A percentile compares a stretch with the other conserved stretches of the same genome.
Evolutionary conservation across 2,329 filamentous ascomycete genomes (phyloP).

Genomic region (Hansfordia pulvinata): DNA sequence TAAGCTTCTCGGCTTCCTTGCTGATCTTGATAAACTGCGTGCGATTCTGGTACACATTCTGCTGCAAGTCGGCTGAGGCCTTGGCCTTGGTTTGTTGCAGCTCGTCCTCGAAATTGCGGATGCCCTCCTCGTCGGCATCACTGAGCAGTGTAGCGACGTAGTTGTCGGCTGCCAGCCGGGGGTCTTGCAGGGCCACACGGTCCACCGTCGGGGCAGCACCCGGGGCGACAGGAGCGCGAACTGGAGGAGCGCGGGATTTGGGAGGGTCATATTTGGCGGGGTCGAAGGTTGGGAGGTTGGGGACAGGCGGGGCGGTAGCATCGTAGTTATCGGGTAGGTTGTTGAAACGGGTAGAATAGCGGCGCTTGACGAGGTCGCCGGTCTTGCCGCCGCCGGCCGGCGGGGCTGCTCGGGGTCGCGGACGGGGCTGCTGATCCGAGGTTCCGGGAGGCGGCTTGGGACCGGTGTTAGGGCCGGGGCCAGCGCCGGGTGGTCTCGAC

Average conservation of each 20-base stretch:
- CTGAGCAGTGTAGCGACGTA: slow-evolving; percentile 63
- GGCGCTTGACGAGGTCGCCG: slow-evolving; percentile 78
- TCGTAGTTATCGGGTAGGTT: slow-evolving; percentile 58
- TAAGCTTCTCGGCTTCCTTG: slow-evolving; percentile 96
- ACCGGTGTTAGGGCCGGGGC: no score
- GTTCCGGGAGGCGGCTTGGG: no score
- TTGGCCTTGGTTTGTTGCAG: slow-evolving; percentile 65
- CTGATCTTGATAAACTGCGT: slow-evolving; percentile 99
- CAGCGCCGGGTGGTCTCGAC: slow-evolving; percentile 19
- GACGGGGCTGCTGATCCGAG: no score
- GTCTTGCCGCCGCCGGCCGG: slow-evolving; percentile 29
- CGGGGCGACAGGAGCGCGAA: slow-evolving; percentile 31
- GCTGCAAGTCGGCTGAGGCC: slow-evolving; percentile 74
- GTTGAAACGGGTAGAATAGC: slow-evolving; percentile 90
- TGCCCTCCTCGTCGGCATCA: slow-evolving; percentile 79
- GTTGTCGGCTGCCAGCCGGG: slow-evolving; percentile 65
- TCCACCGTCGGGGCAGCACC: slow-evolving; percentile 53
- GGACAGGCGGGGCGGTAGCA: slow-evolving; percentile 57
- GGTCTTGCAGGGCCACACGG: slow-evolving; percentile 64
- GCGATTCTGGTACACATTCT: slow-evolving; percentile 92
- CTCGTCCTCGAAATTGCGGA: slow-evolving; percentile 65
- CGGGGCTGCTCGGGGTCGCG: no score
- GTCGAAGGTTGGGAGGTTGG: slow-evolving; percentile 45
- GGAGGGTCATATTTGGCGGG: slow-evolving; percentile 36
- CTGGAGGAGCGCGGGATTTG: slow-evolving; percentile 35